phyloP scores from a whole-genome alignment of 495 filamentous ascomycete genomes.

The Saxispiralis lemnorum region DNA sequence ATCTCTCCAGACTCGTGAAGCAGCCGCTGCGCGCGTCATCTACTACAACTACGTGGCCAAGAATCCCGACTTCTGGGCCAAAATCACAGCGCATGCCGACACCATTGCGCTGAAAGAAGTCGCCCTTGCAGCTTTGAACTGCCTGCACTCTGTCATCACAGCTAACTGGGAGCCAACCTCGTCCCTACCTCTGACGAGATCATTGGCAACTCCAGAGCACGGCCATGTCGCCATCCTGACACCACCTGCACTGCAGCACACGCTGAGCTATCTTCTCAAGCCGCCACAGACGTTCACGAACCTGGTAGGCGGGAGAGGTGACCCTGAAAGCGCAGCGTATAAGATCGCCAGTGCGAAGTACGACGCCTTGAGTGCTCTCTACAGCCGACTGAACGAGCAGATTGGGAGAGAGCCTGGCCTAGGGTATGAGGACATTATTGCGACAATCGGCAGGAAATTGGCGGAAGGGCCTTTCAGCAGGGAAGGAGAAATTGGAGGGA shows the following conservation, averaged over 20 bases:
- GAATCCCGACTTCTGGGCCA: slow-evolving; percentile 33
- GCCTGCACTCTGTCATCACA: slow-evolving; percentile 36
- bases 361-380: slow-evolving; percentile 34
- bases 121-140: slow-evolving; percentile 36
- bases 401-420: slow-evolving; percentile 8
- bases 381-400: slow-evolving; percentile 3
- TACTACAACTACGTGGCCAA: slow-evolving; percentile 38
- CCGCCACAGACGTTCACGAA: slow-evolving; percentile 40
- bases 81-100: slow-evolving; percentile 36
- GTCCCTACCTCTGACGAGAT: slow-evolving; percentile 13
- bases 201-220: slow-evolving; percentile 25
- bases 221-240: slow-evolving; percentile 36
- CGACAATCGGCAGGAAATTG: slow-evolving; percentile 10
- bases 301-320: slow-evolving; percentile 40
- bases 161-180: slow-evolving; percentile 38
- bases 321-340: slow-evolving; percentile 41
- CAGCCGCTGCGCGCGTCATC: slow-evolving; percentile 37
- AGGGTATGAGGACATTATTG: slow-evolving; percentile 14
- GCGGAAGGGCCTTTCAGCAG: slow-evolving; percentile 10
- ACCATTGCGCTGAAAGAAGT: slow-evolving; percentile 40
- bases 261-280: slow-evolving; percentile 42
- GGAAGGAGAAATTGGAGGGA: slow-evolving; percentile 15
- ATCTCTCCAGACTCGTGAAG: slow-evolving; percentile 26
- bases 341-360: slow-evolving; percentile 42
- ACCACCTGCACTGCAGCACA: slow-evolving; percentile 32